Evolutionary conservation across 129 eudicot species (phyloP).

Genomic region (Glebionis coronaria): DNA sequence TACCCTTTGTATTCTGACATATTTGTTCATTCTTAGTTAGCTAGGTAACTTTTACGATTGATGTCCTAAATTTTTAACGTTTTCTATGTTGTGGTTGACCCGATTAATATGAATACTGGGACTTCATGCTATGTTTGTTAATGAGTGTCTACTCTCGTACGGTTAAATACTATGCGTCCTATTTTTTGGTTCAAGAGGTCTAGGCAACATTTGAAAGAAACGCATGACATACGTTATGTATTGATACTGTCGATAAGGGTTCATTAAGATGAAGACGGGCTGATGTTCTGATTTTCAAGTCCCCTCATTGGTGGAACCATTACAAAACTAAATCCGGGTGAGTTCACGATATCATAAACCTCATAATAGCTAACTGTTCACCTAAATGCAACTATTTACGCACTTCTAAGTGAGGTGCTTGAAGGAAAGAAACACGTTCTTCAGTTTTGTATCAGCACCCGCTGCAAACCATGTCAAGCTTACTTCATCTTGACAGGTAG

Average conservation of each 20-base stretch:
- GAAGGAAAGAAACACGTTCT: too few relatives aligned
- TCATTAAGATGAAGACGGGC: too few relatives aligned
- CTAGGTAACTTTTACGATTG: too few relatives aligned
- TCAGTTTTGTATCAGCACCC: too few relatives aligned
- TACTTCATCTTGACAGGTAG: too few relatives aligned
- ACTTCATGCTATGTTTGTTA: conserved; percentile 85
- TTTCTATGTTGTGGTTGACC: conserved; percentile 93
- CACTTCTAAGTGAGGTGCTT: too few relatives aligned
- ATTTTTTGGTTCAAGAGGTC: conserved; percentile 81
- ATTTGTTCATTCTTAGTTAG: too few relatives aligned
- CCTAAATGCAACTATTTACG: background rate
- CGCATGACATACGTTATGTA: conserved; percentile 71
- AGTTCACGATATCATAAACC: conserved; percentile 24
- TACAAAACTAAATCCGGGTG: conserved; percentile 89
- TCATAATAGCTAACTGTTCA: background rate
- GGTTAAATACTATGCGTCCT: conserved; percentile 79
- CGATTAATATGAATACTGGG: conserved; percentile 91
- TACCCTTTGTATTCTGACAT: too few relatives aligned
- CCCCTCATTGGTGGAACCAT: conserved; percentile 99
- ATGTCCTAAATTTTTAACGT: too few relatives aligned
- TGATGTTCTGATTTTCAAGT: too few relatives aligned
- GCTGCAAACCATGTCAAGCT: too few relatives aligned
- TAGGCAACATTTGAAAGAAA: conserved; percentile 80
- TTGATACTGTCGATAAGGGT: too few relatives aligned
- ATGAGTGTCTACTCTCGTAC: conserved; percentile 86